Base-by-base conservation (phyloP, 1,139 yeast genomes). In the Hyphopichia khmerensis region DNA sequence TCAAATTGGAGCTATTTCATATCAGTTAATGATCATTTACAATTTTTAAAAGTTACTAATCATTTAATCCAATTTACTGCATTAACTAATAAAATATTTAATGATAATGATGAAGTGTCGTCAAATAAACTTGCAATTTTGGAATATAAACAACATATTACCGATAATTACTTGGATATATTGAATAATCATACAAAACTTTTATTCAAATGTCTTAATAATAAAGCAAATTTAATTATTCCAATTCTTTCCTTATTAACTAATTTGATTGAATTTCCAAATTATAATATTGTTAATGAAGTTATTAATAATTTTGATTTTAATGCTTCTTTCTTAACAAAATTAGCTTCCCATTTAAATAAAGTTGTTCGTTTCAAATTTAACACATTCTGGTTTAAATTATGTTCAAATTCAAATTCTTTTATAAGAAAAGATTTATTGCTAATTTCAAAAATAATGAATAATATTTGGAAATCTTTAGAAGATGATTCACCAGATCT, bases 231-330 rank as follows among this genome's bases (percentile, higher is more conserved):
- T 1, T 65, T 80, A 10, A 80, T 93, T 1, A 81, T 77, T 43
- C 85, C 95, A 0, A 74, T 78, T 1, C 57, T 89, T 24, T 60
- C 75, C 35, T 55, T 90, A 15, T 61, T 91, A 51, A 68, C 67
- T 21, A 75, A 77, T 41, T 67, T 87, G 24, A 69, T 81, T 13
- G 52, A 59, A 1, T 85, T 72, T 54, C 68, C 72, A 40, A 65
- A 74, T 13, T 82, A 84, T 0, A 58, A 69, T 2, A 59, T 77
- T 40, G 65, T 80, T 1, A 84, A 79, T 43, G 82, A 79, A 18
- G 75, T 90, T 32, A 59, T 83, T 38, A 79, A 84, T 26, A 61
- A 75, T 27, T 84, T 91, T 56, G 96, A 91, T 63, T 69, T 89
- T 42, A 68, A 83, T 5, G 64, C 84, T 33, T 71, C 83, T 19